Evolutionary conservation across 1,284 basidiomycete species (phyloP), one percentile per base, ranked within the genome.

Genomic region (Fistulina hepatica): DNA sequence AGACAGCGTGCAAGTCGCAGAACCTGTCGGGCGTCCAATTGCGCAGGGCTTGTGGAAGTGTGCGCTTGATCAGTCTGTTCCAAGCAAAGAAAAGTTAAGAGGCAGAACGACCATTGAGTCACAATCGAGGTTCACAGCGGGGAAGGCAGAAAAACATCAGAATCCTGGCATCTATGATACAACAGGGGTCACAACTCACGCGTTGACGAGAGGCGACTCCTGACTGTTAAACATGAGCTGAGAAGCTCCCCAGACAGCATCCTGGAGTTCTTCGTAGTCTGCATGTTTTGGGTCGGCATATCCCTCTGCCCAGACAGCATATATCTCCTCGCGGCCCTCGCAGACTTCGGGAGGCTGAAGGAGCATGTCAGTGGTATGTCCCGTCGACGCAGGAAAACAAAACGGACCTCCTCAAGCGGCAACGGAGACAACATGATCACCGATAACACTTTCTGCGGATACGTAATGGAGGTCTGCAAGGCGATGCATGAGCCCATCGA

Each of bases 401-500:
- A 33, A 32, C 31, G 22, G 22, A 58, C 60, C 51, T 61, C 60
- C 17, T 47, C 25, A 21, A 56, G 40, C 5, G 57, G 54, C 6
- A 59, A 43, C 1, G 57, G 57, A 2, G 59, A 60, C 7, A 61
- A 23, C 34, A 63, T 47, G 36, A 55, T 57, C 13, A 57, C 26
- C 1, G 60, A 61, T 1, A 57, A 46, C 3, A 59, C 57, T 42
- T 49, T 56, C 5, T 55, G 48, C 6, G 58, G 60, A 35, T 56
- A 49, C 9, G 44, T 44, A 3, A 59, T 48, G 16, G 57, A 53
- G 20, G 53, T 42, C 41, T 61, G 51, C 12, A 60, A 36, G 9
- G 56, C 52, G 10, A 59, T 51, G 41, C 51, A 55, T 1, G 58
- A 44, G 5, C 60, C 60, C 52, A 60, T 52, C 1, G 60, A 61